These are phyloP conservation scores for Apophysomyces sp. DNA, from an alignment of 371 early-diverging fungal species.

Conservation along the genomic window DNA sequence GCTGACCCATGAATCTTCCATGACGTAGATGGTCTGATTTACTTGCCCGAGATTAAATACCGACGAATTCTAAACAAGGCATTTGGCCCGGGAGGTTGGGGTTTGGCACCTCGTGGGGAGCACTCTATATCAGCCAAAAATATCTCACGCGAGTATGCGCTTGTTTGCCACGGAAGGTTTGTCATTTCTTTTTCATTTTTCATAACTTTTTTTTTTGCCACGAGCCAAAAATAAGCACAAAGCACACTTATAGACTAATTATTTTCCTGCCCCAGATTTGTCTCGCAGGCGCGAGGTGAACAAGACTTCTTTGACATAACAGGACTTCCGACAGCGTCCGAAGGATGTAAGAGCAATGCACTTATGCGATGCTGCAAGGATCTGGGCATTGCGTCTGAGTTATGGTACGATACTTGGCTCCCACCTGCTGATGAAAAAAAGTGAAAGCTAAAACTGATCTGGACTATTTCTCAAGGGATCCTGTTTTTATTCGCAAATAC, in stretches of 20 bases:
- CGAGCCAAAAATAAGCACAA: too few relatives aligned
- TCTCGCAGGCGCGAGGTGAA: slow-evolving; percentile 95
- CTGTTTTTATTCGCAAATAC: slow-evolving; percentile 81
- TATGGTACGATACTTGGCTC: slow-evolving; percentile 62
- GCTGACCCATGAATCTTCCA: neutral
- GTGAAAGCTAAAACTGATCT: too few relatives aligned
- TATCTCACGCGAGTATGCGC: slow-evolving; percentile 91
- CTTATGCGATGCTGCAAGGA: slow-evolving; percentile 98
- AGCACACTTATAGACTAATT: too few relatives aligned
- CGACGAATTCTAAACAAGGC: slow-evolving; percentile 88
- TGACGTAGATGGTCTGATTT: slow-evolving; percentile 81
- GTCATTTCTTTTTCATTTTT: neutral
- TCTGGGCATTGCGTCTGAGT: slow-evolving; percentile 89
- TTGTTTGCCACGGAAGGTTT: slow-evolving; percentile 83
- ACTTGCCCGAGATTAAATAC: slow-evolving; percentile 96
- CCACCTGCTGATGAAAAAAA: neutral
- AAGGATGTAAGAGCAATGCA: slow-evolving; percentile 94
- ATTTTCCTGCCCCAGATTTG: slow-evolving; percentile 40
- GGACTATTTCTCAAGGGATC: slow-evolving; percentile 64
- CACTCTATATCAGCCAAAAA: slow-evolving; percentile 78
- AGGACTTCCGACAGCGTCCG: slow-evolving; percentile 83
- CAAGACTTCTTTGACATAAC: slow-evolving; percentile 83
- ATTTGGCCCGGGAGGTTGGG: slow-evolving; percentile 96
- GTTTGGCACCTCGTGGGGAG: slow-evolving; percentile 90
- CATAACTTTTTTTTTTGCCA: neutral